Conservation (phyloP, 2,329 filamentous ascomycete species). For the Akanthomyces lecanii region DNA sequence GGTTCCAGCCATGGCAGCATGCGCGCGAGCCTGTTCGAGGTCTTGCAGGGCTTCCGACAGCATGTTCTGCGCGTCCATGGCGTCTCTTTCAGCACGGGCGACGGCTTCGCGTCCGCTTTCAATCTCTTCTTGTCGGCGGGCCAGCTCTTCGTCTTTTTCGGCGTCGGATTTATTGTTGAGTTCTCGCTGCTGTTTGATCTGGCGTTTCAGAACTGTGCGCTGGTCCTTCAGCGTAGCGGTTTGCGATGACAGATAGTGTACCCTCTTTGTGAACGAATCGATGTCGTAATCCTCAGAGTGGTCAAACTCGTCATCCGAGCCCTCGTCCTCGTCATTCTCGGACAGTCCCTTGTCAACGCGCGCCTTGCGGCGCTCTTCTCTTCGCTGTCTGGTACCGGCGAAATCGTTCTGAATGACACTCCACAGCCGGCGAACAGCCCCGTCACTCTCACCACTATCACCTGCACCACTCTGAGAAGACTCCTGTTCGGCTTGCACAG, state of each 20-base stretch:
- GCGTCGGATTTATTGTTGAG: slow-evolving; percentile 83
- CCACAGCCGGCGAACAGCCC: slow-evolving; percentile 52
- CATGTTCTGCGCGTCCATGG: slow-evolving; percentile 41
- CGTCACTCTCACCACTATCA: slow-evolving; percentile 50
- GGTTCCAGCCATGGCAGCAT: slow-evolving; percentile 22
- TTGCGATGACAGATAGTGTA: slow-evolving; percentile 73
- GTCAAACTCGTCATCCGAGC: slow-evolving; percentile 51
- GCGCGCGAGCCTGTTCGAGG: slow-evolving; percentile 37
- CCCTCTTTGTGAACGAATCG: slow-evolving; percentile 69
- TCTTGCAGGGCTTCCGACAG: slow-evolving; percentile 46
- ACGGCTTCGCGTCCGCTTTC: slow-evolving; percentile 38
- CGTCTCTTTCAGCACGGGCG: slow-evolving; percentile 36
- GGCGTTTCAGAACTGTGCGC: slow-evolving; percentile 80
- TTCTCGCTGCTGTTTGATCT: slow-evolving; percentile 93
- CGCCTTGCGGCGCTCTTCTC: slow-evolving; percentile 48
- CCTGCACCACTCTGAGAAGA: slow-evolving; percentile 29
- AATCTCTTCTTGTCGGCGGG: slow-evolving; percentile 53
- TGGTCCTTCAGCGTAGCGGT: slow-evolving; percentile 79
- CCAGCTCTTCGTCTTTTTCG: slow-evolving; percentile 62
- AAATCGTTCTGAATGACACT: slow-evolving; percentile 50
- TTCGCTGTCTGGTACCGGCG: slow-evolving; percentile 50
- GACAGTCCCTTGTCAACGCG: slow-evolving; percentile 53
- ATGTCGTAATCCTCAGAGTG: slow-evolving; percentile 64
- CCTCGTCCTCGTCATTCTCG: slow-evolving; percentile 56
- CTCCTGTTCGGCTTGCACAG: slow-evolving; percentile 56